Conservation (phyloP, 148 eudicot species). For the Chenopodium quinoa region DNA sequence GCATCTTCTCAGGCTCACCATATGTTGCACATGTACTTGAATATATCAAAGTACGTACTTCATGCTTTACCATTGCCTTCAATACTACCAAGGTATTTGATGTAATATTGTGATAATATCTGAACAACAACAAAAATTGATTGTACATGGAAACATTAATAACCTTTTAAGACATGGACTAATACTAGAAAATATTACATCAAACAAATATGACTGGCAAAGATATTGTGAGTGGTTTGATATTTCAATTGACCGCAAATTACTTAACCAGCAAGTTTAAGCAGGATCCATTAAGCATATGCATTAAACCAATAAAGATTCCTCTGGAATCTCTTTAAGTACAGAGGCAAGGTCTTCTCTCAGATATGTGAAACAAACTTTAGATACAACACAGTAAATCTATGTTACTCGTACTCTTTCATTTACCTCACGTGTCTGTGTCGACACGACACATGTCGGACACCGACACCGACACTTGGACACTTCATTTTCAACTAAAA, state of each 20-base stretch:
- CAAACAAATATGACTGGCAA: neutral
- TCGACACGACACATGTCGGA: too few relatives aligned
- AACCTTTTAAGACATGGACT: neutral
- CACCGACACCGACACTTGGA: too few relatives aligned
- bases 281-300: too few relatives aligned
- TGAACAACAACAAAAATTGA: conserved; percentile 21
- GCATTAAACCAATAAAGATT: too few relatives aligned
- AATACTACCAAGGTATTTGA: conserved; percentile 81
- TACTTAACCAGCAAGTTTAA: neutral
- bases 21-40: conserved; percentile 99
- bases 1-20: conserved; percentile 97
- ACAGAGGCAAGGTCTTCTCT: too few relatives aligned
- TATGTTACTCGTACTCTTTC: too few relatives aligned
- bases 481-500: too few relatives aligned
- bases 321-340: too few relatives aligned
- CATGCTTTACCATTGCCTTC: conserved; percentile 84
- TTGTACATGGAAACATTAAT: conserved; percentile 1
- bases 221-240: neutral
- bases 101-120: conserved; percentile 97
- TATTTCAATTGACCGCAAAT: neutral
- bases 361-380: too few relatives aligned
- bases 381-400: too few relatives aligned
- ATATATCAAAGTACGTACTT: conserved; percentile 74
- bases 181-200: neutral
- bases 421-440: too few relatives aligned